These are phyloP conservation scores for Pichia sp. DNA, from an alignment of 1,139 yeast genomes.

Conservation along the genomic window DNA sequence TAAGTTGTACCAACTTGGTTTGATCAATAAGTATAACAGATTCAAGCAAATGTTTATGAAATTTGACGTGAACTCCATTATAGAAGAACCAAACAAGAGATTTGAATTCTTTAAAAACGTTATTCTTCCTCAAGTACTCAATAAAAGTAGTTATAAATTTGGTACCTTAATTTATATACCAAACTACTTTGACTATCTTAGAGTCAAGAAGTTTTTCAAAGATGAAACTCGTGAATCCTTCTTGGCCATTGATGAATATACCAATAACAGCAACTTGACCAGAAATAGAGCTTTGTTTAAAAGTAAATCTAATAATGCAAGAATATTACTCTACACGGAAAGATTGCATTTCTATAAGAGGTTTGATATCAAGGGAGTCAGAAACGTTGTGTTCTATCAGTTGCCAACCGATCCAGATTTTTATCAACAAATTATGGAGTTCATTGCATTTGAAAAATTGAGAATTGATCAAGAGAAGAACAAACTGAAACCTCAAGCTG, in stretches of 20 bases:
- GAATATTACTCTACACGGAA: slow-evolving; percentile 78
- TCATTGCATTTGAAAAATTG: slow-evolving; percentile 41
- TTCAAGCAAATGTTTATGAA: slow-evolving; percentile 70
- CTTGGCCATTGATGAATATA: slow-evolving; percentile 75
- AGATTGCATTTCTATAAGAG: slow-evolving; percentile 90
- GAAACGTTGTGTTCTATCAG: slow-evolving; percentile 72
- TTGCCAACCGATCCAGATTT: slow-evolving; percentile 81
- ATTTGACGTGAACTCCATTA: slow-evolving; percentile 47
- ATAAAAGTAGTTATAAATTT: slow-evolving; percentile 45
- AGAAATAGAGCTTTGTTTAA: slow-evolving; percentile 62
- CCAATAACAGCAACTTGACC: slow-evolving; percentile 60
- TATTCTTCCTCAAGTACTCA: slow-evolving; percentile 58
- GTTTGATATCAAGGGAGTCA: slow-evolving; percentile 80
- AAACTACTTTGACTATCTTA: slow-evolving; percentile 76
- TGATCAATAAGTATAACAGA: slow-evolving; percentile 46
- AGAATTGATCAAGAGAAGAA: slow-evolving; percentile 27
- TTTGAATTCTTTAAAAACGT: slow-evolving; percentile 74
- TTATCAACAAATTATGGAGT: slow-evolving; percentile 64
- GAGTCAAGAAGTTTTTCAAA: slow-evolving; percentile 66
- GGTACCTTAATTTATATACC: slow-evolving; percentile 82
- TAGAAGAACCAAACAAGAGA: slow-evolving; percentile 68
- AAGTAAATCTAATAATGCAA: slow-evolving; percentile 29
- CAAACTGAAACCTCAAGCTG: slow-evolving; percentile 2
- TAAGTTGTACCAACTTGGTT: slow-evolving; percentile 24
- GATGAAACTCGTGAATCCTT: slow-evolving; percentile 54